These are phyloP conservation scores for Leishmania lainsoni DNA, from an alignment of 208 protist genomes.

Conservation along the genomic window DNA sequence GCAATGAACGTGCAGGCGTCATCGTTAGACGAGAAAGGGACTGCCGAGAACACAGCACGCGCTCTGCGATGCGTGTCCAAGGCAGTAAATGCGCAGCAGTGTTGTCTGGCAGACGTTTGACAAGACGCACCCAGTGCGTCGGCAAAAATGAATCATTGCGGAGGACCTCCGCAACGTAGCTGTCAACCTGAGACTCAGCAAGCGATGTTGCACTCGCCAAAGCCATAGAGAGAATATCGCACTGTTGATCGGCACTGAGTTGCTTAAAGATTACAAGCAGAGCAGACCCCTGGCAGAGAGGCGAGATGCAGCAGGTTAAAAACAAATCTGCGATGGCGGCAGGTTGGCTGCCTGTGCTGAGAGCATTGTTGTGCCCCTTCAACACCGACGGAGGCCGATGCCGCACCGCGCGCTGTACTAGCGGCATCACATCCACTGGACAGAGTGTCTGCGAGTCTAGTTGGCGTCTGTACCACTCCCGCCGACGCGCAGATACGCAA, in stretches of 20 bases:
- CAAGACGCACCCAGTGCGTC: slow-evolving; percentile 15
- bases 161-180: slow-evolving; percentile 7
- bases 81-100: neutral
- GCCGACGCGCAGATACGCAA: slow-evolving; percentile 7
- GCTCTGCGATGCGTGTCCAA: slow-evolving; percentile 1
- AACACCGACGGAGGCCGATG: neutral
- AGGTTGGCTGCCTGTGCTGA: neutral
- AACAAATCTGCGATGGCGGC: slow-evolving; percentile 26
- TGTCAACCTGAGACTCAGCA: neutral
- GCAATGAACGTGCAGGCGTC: slow-evolving; percentile 16
- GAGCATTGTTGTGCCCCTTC: neutral
- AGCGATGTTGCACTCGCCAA: neutral
- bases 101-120: neutral
- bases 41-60: neutral
- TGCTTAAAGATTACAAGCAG: slow-evolving; percentile 18
- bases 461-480: slow-evolving; percentile 30
- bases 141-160: slow-evolving; percentile 4
- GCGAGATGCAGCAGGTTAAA: slow-evolving; percentile 26
- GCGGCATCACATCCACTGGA: slow-evolving; percentile 27
- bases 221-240: slow-evolving; percentile 2
- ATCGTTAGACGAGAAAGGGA: slow-evolving; percentile 8
- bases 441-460: slow-evolving; percentile 16
- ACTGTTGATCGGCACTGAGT: slow-evolving; percentile 27
- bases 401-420: slow-evolving; percentile 11
- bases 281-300: slow-evolving; percentile 13